Evolutionary conservation across 768 basidiomycete species (phyloP), one percentile per base, ranked within the genome.

Genomic region (Inosperma sp.): DNA sequence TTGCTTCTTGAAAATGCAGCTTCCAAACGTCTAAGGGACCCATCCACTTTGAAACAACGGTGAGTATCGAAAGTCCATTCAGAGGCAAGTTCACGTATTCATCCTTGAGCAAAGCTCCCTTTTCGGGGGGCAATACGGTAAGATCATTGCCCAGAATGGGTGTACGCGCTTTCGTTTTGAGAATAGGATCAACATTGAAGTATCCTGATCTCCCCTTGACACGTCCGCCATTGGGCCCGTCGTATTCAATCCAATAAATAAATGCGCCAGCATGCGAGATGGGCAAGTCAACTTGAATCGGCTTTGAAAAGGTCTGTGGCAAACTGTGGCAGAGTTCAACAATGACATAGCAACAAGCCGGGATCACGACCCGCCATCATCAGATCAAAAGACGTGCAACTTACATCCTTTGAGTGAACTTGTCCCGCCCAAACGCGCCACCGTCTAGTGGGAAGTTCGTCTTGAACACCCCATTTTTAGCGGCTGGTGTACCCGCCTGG

Each of bases 41-140:
- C 91, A 97, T 96, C 96, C 96, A 99, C 66, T 99, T 99, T 2
- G 93, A 95, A 37, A 99, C 84, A 31, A 95, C 76, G 4, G 90
- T 93, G 49, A 98, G 73, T 61, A 98, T 85, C 27, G 87, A 81
- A 7, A 99, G 76, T 13, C 89, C 93, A 64, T 96, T 88, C 35
- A 97, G 77, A 2, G 93, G 87, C 14, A 98, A 72, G 58, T 88
- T 76, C 55, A 88, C 73, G 41, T 71, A 65, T 43, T 81, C 71
- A 7, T 77, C 65, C 39, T 72, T 61, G 51, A 89, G 63, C 16
- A 68, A 77, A 6, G 84, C 87, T 13, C 77, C 75, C 16, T 76
- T 66, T 7, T 68, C 62, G 16, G 80, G 72, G 6, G 80, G 68
- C 6, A 89, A 73, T 27, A 82, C 75, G 31, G 65, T 67, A 22